Evolutionary conservation across 129 eudicot species (phyloP).

Genomic region (Calendula officinalis): DNA sequence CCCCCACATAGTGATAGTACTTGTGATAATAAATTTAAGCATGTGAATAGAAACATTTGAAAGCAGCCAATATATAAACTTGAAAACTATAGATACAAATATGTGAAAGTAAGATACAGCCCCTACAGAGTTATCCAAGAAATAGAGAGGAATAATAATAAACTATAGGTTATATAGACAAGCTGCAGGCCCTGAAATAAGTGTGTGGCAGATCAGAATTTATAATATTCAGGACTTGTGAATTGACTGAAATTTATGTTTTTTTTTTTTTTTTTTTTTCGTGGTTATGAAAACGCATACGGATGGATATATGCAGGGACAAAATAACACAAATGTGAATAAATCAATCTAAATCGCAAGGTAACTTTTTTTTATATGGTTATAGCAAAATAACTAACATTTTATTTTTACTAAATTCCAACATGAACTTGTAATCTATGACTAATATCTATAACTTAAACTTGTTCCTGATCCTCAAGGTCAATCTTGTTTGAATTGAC

Average conservation of each 20-base stretch:
- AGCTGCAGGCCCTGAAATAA: conserved; percentile 21
- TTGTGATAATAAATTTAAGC: conserved; percentile 10
- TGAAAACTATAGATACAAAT: conserved; percentile 9
- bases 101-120: conserved; percentile 22
- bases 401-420: not conserved
- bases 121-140: conserved; percentile 16
- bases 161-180: not conserved
- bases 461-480: not conserved
- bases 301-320: not conserved
- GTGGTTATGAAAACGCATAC: not conserved
- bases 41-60: conserved; percentile 32
- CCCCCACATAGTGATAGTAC: conserved; percentile 33
- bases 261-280: conserved; percentile 17
- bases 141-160: not conserved
- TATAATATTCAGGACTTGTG: conserved; percentile 9
- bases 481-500: not conserved
- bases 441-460: not conserved
- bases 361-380: conserved; percentile 4
- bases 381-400: not conserved
- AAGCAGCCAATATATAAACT: conserved; percentile 14
- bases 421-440: not conserved
- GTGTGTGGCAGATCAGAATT: conserved; percentile 14
- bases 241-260: conserved; percentile 24
- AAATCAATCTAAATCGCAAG: not conserved
- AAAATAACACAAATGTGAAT: not conserved